A percentile compares a stretch with the other conserved stretches of the same genome.
phyloP scores from a whole-genome alignment of 371 early-diverging fungal genomes.

The Phascolomyces articulosus region DNA sequence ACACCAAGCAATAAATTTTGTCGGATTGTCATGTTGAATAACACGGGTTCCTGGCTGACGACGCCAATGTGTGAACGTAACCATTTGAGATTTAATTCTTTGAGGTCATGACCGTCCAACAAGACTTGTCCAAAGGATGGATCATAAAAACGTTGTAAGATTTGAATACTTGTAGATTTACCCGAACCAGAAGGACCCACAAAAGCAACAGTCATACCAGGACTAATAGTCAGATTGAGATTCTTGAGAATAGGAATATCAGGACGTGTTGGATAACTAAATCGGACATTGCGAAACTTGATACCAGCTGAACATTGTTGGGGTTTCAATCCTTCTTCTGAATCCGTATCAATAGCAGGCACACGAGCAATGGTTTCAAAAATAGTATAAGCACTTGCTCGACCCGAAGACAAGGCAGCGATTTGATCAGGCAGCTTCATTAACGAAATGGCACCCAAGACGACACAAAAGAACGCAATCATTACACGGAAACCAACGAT shows the following conservation, averaged over 20 bases:
- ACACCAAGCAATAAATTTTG: slow-evolving; percentile 77
- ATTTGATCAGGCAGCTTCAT: slow-evolving; percentile 55
- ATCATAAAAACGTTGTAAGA: slow-evolving; percentile 90
- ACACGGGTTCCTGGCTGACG: slow-evolving; percentile 87
- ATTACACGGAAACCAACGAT: slow-evolving; percentile 48
- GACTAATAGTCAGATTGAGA: slow-evolving; percentile 60
- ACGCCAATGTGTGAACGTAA: slow-evolving; percentile 79
- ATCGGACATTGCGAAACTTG: slow-evolving; percentile 69
- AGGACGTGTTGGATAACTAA: slow-evolving; percentile 75
- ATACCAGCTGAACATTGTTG: slow-evolving; percentile 61
- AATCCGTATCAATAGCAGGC: slow-evolving; percentile 64
- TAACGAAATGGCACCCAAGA: slow-evolving; percentile 45
- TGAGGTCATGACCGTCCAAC: slow-evolving; percentile 72
- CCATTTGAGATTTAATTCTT: slow-evolving; percentile 65
- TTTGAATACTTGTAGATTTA: slow-evolving; percentile 85
- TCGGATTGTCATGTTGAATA: slow-evolving; percentile 78
- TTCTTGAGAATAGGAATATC: slow-evolving; percentile 65
- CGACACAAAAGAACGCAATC: slow-evolving; percentile 63
- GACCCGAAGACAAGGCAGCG: slow-evolving; percentile 59
- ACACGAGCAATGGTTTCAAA: slow-evolving; percentile 77
- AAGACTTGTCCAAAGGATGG: slow-evolving; percentile 59
- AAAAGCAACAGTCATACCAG: slow-evolving; percentile 77
- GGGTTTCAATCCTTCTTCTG: slow-evolving; percentile 52
- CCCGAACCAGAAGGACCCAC: slow-evolving; percentile 89
- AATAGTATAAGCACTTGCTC: slow-evolving; percentile 67